phyloP scores from a whole-genome alignment of 1,139 yeast genomes.

The Blastobotrys illinoisensis region DNA sequence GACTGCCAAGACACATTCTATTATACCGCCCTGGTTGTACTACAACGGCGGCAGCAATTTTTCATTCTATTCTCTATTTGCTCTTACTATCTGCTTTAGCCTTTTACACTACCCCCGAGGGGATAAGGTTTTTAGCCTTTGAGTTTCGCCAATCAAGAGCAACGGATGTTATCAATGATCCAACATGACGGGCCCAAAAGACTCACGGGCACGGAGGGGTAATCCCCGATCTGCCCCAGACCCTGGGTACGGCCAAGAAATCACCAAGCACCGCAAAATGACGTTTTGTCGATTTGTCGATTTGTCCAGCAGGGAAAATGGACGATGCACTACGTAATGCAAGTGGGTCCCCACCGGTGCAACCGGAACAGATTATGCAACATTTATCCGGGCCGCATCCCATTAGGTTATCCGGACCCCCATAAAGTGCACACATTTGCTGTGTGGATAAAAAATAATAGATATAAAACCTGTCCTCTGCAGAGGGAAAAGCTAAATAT shows the following conservation, averaged over 20 bases:
- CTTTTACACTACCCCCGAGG: no score
- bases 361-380: neutral
- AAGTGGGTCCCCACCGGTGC: neutral
- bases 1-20: no score
- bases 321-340: neutral
- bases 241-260: neutral
- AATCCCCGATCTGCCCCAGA: neutral
- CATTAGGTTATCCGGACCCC: neutral
- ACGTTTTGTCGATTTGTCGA: neutral
- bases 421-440: neutral
- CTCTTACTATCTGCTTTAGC: no score
- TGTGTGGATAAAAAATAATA: neutral
- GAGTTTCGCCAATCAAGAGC: neutral
- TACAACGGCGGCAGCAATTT: neutral
- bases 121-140: no score
- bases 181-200: no score
- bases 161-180: no score
- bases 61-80: no score
- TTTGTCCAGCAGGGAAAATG: neutral
- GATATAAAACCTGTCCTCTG: neutral
- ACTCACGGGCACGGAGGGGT: no score
- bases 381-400: neutral
- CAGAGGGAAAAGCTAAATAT: no score
- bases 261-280: neutral
- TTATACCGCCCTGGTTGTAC: no score